Evolutionary conservation across 345 rosid genomes (phyloP).

Genomic region (Aquilaria yunnanensis): DNA sequence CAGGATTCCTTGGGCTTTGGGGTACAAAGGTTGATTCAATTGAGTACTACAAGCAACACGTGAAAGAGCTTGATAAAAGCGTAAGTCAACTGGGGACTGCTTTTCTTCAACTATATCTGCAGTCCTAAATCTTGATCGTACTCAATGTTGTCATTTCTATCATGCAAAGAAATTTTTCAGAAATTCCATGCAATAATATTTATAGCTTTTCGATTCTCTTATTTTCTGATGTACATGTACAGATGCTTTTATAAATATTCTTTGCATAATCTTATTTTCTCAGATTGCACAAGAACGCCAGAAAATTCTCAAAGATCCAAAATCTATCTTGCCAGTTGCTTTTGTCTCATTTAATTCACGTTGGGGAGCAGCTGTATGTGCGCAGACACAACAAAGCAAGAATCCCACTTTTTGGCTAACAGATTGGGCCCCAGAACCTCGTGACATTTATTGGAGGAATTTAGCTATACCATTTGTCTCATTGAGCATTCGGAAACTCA

Average conservation of each 20-base stretch:
- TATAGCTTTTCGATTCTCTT: neutral
- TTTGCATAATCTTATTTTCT: slow-evolving; percentile 7
- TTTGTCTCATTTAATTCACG: slow-evolving; percentile 91
- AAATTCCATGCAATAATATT: too few species aligned
- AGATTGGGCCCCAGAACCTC: slow-evolving; percentile 95
- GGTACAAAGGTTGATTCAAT: slow-evolving; percentile 75
- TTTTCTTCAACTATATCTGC: neutral
- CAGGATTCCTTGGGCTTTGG: slow-evolving; percentile 82
- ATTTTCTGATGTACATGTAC: neutral
- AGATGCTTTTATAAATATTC: slow-evolving; percentile 4
- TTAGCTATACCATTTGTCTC: slow-evolving; percentile 91
- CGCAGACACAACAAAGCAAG: slow-evolving; percentile 95
- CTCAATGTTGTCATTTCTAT: too few species aligned
- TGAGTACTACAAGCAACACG: slow-evolving; percentile 67
- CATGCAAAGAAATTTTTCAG: too few species aligned
- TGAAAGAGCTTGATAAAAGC: slow-evolving; percentile 44
- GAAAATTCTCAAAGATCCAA: slow-evolving; percentile 62
- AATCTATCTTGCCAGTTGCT: slow-evolving; percentile 68
- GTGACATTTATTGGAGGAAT: slow-evolving; percentile 90
- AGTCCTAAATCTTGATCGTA: too few species aligned
- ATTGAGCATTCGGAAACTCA: slow-evolving; percentile 63
- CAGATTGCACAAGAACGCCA: slow-evolving; percentile 80
- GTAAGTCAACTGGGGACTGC: slow-evolving; percentile 32
- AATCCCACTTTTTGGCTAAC: slow-evolving; percentile 92
- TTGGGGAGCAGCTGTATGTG: slow-evolving; percentile 99